Percentiles rank a stretch among this genome's conserved stretches.
Conservation (phyloP, 164 flowering plant genomes). For the Paratinospora sagittata region DNA sequence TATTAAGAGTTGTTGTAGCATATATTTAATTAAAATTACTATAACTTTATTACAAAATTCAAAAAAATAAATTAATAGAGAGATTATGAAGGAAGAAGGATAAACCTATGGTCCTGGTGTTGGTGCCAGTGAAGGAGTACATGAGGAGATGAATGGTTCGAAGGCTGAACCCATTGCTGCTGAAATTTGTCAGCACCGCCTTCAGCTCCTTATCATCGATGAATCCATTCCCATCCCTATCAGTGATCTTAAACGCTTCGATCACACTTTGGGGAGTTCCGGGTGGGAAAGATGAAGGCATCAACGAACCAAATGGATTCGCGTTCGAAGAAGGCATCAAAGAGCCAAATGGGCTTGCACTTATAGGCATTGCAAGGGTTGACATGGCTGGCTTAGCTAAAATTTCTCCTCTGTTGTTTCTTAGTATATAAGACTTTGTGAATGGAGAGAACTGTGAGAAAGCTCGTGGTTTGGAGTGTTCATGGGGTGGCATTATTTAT, state of each 20-base stretch:
- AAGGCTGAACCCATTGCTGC: not conserved
- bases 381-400: not conserved
- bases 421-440: no score
- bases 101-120: not conserved
- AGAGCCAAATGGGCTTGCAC: not conserved
- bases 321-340: not conserved
- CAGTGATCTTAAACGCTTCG: not conserved
- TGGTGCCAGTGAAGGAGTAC: not conserved
- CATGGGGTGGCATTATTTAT: no score
- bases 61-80: no score
- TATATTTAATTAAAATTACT: no score
- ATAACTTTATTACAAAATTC: no score
- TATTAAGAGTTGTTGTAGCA: no score
- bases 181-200: not conserved
- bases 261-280: not conserved
- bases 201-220: slow-evolving; percentile 2
- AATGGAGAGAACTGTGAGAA: no score
- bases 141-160: slow-evolving; percentile 1
- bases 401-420: no score
- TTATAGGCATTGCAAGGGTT: no score
- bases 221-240: not conserved
- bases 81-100: no score
- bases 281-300: slow-evolving; percentile 5
- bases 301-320: not conserved
- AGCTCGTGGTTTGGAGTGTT: no score